Evolutionary conservation across 371 early-diverging fungal genomes (phyloP), one percentile per base, ranked within the genome.

Genomic region (Circinella minor): DNA sequence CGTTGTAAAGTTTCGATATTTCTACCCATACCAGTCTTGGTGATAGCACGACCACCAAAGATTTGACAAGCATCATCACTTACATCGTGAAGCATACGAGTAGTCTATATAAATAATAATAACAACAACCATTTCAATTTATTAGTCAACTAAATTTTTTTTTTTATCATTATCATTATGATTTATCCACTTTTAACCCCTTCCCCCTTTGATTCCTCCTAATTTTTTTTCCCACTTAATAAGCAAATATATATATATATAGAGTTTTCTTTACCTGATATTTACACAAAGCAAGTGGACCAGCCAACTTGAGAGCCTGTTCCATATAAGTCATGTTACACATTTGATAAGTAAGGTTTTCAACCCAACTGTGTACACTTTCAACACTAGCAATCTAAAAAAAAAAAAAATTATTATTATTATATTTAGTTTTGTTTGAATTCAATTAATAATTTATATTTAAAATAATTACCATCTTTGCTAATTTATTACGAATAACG

Each of bases 31-130:
- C 92, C 92, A 48, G 89, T 86, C 77, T 80, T 72, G 54, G 91
- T 91, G 38, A 91, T 81, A 20, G 77, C 90, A 63, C 89, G 85
- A 36, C 91, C 93, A 68, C 89, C 83, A 75, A 92, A 90, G 81
- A 92, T 91, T 78, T 92, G 93, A 59, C 81, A 82, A 37, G 90
- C 86, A 55, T 91, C 84, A 69, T 90, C 90, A 48, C 86, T 71
- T 36, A 90, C 83, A 61, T 84, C 62, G 65, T 88, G 84, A 11
- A 84, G 74, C 51, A 90, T 81, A 61, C 90, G 84, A 10, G 92
- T 90, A 63, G 65, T 9, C 68, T 68, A 27, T 27, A 27, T 27
- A 34, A 36, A 18, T 18, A 62, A 18, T n/a, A n/a, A n/a, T n/a
- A n/a, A n/a, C n/a, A n/a, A n/a, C n/a, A n/a, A n/a, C n/a, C n/a